phyloP scores from a whole-genome alignment of 139 green algal genomes.

The Chlamydomonas schloesseri region DNA sequence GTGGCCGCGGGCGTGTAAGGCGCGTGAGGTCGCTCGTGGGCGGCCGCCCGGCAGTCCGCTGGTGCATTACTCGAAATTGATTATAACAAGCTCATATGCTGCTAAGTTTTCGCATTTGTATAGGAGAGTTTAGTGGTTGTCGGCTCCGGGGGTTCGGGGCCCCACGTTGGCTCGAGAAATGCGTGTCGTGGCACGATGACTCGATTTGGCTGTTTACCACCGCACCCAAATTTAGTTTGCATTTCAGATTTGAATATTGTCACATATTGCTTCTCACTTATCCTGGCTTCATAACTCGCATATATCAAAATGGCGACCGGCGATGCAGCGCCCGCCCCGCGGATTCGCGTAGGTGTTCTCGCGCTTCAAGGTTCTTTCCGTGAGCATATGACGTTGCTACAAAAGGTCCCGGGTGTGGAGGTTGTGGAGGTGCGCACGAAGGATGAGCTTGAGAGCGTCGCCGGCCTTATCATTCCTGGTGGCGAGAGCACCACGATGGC shows the following conservation, averaged over 20 bases:
- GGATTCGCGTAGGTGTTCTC: slow-evolving; percentile 78
- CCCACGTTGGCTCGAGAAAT: no score
- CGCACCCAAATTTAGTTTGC: background rate
- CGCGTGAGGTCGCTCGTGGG: no score
- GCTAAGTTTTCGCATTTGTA: no score
- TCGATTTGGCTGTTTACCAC: no score
- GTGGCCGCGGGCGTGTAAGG: background rate
- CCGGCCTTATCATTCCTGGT: slow-evolving; percentile 93
- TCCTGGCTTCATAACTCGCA: background rate
- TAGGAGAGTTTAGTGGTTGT: no score
- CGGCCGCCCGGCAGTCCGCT: no score
- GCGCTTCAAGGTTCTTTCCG: slow-evolving; percentile 93
- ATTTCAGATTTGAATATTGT: background rate
- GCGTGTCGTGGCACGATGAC: no score
- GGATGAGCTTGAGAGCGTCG: slow-evolving; percentile 79
- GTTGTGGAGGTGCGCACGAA: slow-evolving; percentile 88
- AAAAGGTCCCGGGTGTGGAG: slow-evolving; percentile 70
- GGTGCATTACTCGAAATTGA: no score
- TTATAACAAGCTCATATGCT: no score
- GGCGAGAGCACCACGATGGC: slow-evolving; percentile 97
- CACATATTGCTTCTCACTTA: background rate
- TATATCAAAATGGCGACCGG: background rate
- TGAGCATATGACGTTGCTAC: slow-evolving; percentile 88
- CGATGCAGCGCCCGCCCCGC: background rate
- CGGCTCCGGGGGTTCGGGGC: no score